Evolutionary conservation across 345 rosid species (phyloP).

Genomic region (Chamaenerion angustifolium): DNA sequence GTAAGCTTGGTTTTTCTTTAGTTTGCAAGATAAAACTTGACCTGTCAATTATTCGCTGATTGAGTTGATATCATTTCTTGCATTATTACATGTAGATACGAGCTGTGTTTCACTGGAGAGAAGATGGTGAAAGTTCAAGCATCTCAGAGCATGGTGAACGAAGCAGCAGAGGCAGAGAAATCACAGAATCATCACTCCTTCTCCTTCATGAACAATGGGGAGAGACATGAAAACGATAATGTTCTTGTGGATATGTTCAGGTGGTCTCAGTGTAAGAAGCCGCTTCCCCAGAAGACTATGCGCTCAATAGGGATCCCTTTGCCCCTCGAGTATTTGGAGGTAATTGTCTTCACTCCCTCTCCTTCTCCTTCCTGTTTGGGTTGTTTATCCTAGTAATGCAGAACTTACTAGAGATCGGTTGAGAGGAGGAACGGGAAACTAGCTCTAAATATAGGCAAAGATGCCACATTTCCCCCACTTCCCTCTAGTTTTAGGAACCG

Average conservation of each 20-base stretch:
- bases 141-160: slow-evolving; percentile 18
- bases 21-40: too few relatives aligned
- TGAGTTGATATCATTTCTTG: neutral
- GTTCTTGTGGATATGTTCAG: slow-evolving; percentile 63
- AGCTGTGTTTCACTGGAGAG: slow-evolving; percentile 87
- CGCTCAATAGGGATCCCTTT: slow-evolving; percentile 81
- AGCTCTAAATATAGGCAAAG: too few relatives aligned
- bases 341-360: too few relatives aligned
- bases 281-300: slow-evolving; percentile 80
- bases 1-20: too few relatives aligned
- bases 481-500: too few relatives aligned
- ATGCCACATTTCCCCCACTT: too few relatives aligned
- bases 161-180: slow-evolving; percentile 37
- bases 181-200: slow-evolving; percentile 56
- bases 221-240: slow-evolving; percentile 52
- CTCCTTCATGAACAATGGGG: slow-evolving; percentile 49
- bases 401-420: neutral
- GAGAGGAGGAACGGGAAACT: too few relatives aligned
- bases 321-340: slow-evolving; percentile 82
- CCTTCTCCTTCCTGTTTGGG: slow-evolving; percentile 2
- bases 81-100: slow-evolving; percentile 40
- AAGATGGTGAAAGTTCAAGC: slow-evolving; percentile 58
- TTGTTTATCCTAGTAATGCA: neutral
- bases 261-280: slow-evolving; percentile 89
- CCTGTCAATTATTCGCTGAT: too few relatives aligned